Percentiles rank a stretch among this genome's conserved stretches.
Evolutionary conservation across 2,329 filamentous ascomycete species (phyloP).

Genomic region (Stromatinia cepivora): DNA sequence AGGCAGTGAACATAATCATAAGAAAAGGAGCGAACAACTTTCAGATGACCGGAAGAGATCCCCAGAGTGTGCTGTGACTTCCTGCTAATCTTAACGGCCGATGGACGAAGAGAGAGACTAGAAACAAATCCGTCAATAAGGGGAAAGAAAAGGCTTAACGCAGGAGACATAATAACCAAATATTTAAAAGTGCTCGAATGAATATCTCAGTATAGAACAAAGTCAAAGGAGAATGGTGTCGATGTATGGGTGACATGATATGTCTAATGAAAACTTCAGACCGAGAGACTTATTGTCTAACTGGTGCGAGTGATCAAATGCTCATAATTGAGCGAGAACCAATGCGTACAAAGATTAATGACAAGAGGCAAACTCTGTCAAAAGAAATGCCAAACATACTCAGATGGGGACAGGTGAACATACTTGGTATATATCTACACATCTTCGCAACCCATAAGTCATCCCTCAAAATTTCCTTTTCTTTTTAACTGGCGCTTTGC

Average conservation of each 20-base stretch:
- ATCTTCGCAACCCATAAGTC: neutral
- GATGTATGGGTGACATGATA: neutral
- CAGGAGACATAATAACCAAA: neutral
- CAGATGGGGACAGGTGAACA: neutral
- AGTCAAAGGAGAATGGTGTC: neutral
- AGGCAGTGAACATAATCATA: neutral
- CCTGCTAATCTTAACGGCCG: neutral
- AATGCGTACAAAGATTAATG: neutral
- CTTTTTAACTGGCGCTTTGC: conserved; percentile 39
- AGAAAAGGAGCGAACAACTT: neutral
- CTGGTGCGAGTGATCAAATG: neutral
- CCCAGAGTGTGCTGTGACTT: neutral
- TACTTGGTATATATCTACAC: conserved; percentile 5
- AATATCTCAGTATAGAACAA: neutral
- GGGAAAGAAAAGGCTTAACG: neutral
- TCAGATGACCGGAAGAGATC: neutral
- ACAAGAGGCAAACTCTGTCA: neutral
- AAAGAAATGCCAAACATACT: neutral
- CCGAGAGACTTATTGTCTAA: neutral
- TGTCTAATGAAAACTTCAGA: conserved; percentile 4
- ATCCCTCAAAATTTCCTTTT: conserved; percentile 40
- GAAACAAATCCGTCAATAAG: neutral
- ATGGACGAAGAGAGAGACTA: neutral
- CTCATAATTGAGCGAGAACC: neutral
- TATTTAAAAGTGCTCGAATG: neutral